Conservation (phyloP, 805 yeast genomes). For the Maudiozyma serrabonitensis region DNA sequence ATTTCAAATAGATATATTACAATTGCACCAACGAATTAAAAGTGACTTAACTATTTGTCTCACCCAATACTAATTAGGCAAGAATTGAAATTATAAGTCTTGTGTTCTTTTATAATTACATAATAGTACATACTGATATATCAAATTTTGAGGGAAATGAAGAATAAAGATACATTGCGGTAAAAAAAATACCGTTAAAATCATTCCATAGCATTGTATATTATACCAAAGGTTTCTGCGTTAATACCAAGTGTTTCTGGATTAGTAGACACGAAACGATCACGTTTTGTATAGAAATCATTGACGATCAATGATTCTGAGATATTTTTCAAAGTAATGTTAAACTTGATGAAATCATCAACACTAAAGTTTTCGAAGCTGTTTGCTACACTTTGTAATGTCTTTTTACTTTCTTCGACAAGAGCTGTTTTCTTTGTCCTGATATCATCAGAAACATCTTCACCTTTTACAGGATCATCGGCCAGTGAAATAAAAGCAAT, state of each 20-base stretch:
- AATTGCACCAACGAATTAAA: background rate
- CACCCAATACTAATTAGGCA: background rate
- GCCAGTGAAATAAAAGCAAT: constrained; percentile 10
- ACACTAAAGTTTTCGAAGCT: constrained; percentile 14
- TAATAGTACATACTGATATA: background rate
- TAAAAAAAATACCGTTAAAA: background rate
- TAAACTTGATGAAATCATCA: constrained; percentile 8
- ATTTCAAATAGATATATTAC: background rate
- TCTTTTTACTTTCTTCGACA: constrained; percentile 1
- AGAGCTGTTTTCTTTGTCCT: background rate
- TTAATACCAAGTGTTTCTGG: constrained; percentile 19
- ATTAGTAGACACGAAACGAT: constrained; percentile 10
- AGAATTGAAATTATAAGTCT: no score
- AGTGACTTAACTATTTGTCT: background rate
- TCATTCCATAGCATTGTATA: constrained; percentile 13
- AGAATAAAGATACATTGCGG: background rate
- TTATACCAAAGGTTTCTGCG: constrained; percentile 9
- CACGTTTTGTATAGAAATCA: constrained; percentile 21
- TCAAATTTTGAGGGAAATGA: background rate
- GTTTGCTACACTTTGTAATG: constrained; percentile 3
- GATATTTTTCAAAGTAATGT: constrained; percentile 16
- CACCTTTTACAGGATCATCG: background rate
- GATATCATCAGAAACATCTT: constrained; percentile 4
- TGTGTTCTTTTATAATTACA: background rate
- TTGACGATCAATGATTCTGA: constrained; percentile 26